Percentiles rank a stretch among this genome's conserved stretches.
Evolutionary conservation across 768 basidiomycete species (phyloP).

Genomic region (Mycena latifolia): DNA sequence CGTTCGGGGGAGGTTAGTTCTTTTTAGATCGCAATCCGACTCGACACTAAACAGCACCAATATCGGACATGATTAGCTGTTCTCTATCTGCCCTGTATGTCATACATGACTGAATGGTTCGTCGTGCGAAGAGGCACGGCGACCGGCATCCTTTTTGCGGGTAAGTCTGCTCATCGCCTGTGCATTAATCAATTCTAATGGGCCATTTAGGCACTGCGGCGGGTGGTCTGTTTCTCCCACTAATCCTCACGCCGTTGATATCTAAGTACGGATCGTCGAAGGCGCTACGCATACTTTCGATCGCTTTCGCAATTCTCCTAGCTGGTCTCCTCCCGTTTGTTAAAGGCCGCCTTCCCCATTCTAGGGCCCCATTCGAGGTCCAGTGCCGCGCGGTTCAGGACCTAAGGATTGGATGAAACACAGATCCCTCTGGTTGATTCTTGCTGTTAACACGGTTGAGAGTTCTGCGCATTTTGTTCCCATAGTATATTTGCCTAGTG

Average conservation of each 20-base stretch:
- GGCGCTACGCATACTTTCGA: constrained; percentile 42
- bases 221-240: constrained; percentile 44
- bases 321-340: constrained; percentile 41
- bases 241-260: constrained; percentile 42
- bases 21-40: not conserved
- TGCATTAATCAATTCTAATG: not conserved
- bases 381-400: constrained; percentile 10
- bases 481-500: constrained; percentile 44
- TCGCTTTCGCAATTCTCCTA: constrained; percentile 33
- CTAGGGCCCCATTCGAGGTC: constrained; percentile 25
- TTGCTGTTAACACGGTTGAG: constrained; percentile 41
- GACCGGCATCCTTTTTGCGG: constrained; percentile 47
- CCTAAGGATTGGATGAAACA: constrained; percentile 35
- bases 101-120: constrained; percentile 50
- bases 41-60: not conserved
- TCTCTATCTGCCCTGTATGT: constrained; percentile 42
- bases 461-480: constrained; percentile 43
- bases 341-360: constrained; percentile 40
- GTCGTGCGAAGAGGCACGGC: constrained; percentile 43
- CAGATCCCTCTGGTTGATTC: constrained; percentile 37
- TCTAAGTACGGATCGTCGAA: constrained; percentile 34
- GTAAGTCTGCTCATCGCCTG: constrained; percentile 15
- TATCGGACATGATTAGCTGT: constrained; percentile 34
- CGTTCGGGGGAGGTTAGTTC: constrained; percentile 41
- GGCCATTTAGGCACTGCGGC: constrained; percentile 34